Evolutionary conservation across 148 eudicot species (phyloP).

Genomic region (Euryodendron excelsum): DNA sequence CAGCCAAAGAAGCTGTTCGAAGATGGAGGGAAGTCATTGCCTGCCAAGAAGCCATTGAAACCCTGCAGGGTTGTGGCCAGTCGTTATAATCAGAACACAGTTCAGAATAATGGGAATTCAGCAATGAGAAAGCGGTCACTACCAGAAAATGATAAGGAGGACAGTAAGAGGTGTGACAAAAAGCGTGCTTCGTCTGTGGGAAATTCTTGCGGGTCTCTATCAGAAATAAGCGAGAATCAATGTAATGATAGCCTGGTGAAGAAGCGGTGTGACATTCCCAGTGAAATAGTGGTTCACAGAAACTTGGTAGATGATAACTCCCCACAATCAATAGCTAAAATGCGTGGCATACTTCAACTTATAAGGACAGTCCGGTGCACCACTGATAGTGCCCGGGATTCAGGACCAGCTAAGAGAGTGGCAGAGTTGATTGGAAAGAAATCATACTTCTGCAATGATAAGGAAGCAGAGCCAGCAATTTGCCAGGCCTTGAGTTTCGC

Average conservation of each 20-base stretch:
- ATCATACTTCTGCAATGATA: constrained; percentile 39
- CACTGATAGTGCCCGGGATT: constrained; percentile 56
- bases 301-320: constrained; percentile 31
- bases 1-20: constrained; percentile 84
- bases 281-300: constrained; percentile 36
- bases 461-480: constrained; percentile 36
- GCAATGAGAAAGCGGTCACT: constrained; percentile 68
- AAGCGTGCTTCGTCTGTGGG: too few species aligned
- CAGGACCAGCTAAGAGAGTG: constrained; percentile 72
- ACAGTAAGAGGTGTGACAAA: too few species aligned
- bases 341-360: constrained; percentile 53
- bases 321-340: constrained; percentile 30
- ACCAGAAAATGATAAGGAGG: constrained; percentile 74
- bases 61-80: constrained; percentile 75
- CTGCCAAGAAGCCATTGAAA: constrained; percentile 57
- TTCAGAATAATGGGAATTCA: constrained; percentile 33
- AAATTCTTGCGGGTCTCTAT: constrained; percentile 20
- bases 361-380: constrained; percentile 39
- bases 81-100: constrained; percentile 55
- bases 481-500: constrained; percentile 54
- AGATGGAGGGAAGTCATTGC: constrained; percentile 54
- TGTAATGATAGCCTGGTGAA: constrained; percentile 42
- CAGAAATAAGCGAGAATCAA: constrained; percentile 19
- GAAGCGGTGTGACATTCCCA: constrained; percentile 58
- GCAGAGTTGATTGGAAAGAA: constrained; percentile 60